Evolutionary conservation across 2,329 filamentous ascomycete genomes (phyloP), one percentile per base, ranked within the genome.

Genomic region (Alternaria consortialis): DNA sequence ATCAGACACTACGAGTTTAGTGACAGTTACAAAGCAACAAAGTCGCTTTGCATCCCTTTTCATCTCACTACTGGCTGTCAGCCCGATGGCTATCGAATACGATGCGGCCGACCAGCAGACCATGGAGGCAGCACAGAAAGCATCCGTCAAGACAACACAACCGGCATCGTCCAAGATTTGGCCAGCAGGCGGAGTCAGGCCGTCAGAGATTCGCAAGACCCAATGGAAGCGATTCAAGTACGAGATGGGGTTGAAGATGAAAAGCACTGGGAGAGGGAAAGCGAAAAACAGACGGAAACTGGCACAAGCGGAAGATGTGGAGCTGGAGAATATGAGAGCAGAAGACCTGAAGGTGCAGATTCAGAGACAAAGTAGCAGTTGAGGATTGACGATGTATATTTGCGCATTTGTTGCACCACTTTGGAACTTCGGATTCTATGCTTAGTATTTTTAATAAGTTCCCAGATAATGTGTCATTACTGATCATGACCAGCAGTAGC

Each of bases 401-500:
- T 31, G 7, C 11, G 32, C 13, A 6, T 8, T 9, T 8, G 8
- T 23, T 13, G 20, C 20, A 3, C 20, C 13, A 12, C 1, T 11
- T 7, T 11, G 20, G 13, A 6, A 0, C 13, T 7, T 7, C 1
- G 4, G 7, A 15, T 11, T 36, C 31, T 48, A n/a, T 15, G 6
- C 15, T 12, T 25, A 7, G 5, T 2, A 8, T 12, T 20, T 25
- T 25, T 12, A 9, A 36, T 25, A 27, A 13, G 11, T 36, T 36
- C 5, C 46, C 12, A 7, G 2, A 5, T n/a, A 4, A n/a, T 13
- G 12, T 39, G 6, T 12, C 20, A 34, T 56, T 58, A 72, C 53
- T 70, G 62, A 55, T 78, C 77, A 80, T 98, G 95, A 0, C 95
- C 95, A 47, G 92, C 92, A 39, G 88, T 95, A 4, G 95, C 94